Evolutionary conservation across 2,329 filamentous ascomycete species (phyloP), one percentile per base, ranked within the genome.

Genomic region (Colletotrichum ledebouriae): DNA sequence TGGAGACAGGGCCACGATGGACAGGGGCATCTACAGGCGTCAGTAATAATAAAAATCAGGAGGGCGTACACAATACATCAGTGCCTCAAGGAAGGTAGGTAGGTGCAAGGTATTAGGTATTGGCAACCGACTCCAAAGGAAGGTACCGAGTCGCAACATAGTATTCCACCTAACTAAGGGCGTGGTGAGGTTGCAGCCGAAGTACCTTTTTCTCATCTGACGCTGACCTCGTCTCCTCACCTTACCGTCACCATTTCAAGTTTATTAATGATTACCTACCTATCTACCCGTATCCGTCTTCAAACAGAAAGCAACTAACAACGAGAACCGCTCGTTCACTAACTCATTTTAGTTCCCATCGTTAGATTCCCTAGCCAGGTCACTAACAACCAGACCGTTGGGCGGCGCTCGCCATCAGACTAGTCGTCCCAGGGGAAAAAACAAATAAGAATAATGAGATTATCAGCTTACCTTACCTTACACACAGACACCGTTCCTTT

Each of bases 21-120:
- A 67, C 52, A 11, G 44, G 37, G 37, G 17, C 33, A 44, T 12
- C 22, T 12, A 41, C 29, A 20, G 59, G 39, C n/a, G 41, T 6
- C 58, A 39, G 64, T 67, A 67, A 67, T 67, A 67, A 67, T 67
- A 67, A 59, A 63, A 58, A 58, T 25, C 37, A 63, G 46, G 64
- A 63, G 64, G 44, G 46, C 44, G 44, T 29, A 63, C 22, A 42
- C 15, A 47, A 63, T 63, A 67, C 64, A 53, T 63, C 64, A 67
- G 64, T 25, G 5, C 25, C 25, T 22, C 4, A 22, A 22, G 22
- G 25, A 5, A 25, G 4, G 25, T 67, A 37, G 37, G 37, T 29
- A 17, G 17, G 17, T 17, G 12, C 13, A 52, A 29, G 13, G 29
- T 46, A 39, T 13, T 53, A 47, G 46, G 15, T 9, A 56, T 39